phyloP scores from a whole-genome alignment of 2,329 filamentous ascomycete species.

The Calonectria fujianensis region DNA sequence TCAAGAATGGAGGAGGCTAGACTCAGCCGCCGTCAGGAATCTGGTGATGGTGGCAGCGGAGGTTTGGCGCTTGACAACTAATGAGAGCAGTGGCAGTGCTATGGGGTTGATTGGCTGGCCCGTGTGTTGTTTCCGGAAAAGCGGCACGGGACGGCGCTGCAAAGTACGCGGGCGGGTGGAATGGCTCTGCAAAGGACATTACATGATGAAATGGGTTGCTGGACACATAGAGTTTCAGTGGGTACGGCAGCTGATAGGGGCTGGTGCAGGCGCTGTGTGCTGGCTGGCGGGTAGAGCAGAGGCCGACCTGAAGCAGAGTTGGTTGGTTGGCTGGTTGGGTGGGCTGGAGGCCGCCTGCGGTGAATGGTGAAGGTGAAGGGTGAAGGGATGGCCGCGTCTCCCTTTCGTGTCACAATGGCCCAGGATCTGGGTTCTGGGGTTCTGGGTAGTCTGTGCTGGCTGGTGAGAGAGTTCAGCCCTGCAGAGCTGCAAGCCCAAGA shows the following conservation, averaged over 20 bases:
- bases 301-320: no score
- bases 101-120: slow-evolving; percentile 15
- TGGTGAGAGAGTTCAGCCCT: slow-evolving; percentile 15
- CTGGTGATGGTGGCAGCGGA: slow-evolving; percentile 17
- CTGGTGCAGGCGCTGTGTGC: background rate
- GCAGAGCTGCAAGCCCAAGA: background rate
- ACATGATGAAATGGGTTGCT: slow-evolving; percentile 25
- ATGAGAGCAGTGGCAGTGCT: slow-evolving; percentile 13
- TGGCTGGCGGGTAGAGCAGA: background rate
- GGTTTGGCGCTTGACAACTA: slow-evolving; percentile 11
- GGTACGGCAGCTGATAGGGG: background rate
- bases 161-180: background rate
- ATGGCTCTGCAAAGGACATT: slow-evolving; percentile 4
- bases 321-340: no score
- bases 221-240: slow-evolving; percentile 6
- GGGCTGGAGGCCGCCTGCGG: background rate
- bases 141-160: slow-evolving; percentile 27
- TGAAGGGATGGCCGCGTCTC: background rate
- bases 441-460: background rate
- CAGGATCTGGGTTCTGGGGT: background rate
- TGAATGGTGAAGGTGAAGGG: background rate
- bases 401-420: background rate
- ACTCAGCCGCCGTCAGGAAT: slow-evolving; percentile 11
- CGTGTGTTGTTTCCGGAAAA: slow-evolving; percentile 33
- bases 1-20: slow-evolving; percentile 14